phyloP scores from a whole-genome alignment of 805 yeast species.

The Phaffomyces thermotolerans region DNA sequence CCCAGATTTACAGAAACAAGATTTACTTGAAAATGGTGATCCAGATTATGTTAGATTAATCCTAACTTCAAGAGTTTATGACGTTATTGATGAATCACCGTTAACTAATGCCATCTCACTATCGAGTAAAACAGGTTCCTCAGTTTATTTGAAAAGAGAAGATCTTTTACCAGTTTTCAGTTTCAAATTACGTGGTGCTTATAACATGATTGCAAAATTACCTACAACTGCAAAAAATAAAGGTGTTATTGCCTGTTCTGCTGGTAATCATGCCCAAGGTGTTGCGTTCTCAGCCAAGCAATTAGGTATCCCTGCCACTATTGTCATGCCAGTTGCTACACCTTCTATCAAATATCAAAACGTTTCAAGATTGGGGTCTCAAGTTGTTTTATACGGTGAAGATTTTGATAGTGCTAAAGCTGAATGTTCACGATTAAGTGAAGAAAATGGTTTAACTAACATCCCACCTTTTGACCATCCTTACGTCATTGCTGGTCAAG shows the following conservation, averaged over 20 bases:
- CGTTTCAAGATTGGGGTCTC: slow-evolving; percentile 88
- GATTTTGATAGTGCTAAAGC: slow-evolving; percentile 93
- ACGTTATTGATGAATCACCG: slow-evolving; percentile 89
- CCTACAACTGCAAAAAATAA: slow-evolving; percentile 46
- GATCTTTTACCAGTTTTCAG: slow-evolving; percentile 93
- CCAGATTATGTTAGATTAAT: slow-evolving; percentile 95
- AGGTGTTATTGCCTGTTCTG: slow-evolving; percentile 98
- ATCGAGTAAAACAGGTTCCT: slow-evolving; percentile 67
- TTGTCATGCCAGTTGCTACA: slow-evolving; percentile 96
- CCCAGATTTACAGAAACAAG: slow-evolving; percentile 32
- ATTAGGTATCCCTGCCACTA: slow-evolving; percentile 86
- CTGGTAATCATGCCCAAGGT: slow-evolving; percentile 99
- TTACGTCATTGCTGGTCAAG: slow-evolving; percentile 97
- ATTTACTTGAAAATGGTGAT: slow-evolving; percentile 50
- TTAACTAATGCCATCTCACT: slow-evolving; percentile 67
- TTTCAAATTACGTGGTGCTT: slow-evolving; percentile 95
- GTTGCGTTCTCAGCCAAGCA: slow-evolving; percentile 88
- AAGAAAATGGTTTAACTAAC: slow-evolving; percentile 68
- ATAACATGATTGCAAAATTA: slow-evolving; percentile 90
- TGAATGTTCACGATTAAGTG: slow-evolving; percentile 71
- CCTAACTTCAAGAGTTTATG: slow-evolving; percentile 88
- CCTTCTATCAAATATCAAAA: slow-evolving; percentile 92
- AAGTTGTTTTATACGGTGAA: slow-evolving; percentile 88
- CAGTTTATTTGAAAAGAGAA: slow-evolving; percentile 79
- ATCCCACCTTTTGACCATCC: slow-evolving; percentile 99